A percentile compares a stretch with the other conserved stretches of the same genome.
phyloP scores from a whole-genome alignment of 305 asterid genomes.

The Solanum hybrid region DNA sequence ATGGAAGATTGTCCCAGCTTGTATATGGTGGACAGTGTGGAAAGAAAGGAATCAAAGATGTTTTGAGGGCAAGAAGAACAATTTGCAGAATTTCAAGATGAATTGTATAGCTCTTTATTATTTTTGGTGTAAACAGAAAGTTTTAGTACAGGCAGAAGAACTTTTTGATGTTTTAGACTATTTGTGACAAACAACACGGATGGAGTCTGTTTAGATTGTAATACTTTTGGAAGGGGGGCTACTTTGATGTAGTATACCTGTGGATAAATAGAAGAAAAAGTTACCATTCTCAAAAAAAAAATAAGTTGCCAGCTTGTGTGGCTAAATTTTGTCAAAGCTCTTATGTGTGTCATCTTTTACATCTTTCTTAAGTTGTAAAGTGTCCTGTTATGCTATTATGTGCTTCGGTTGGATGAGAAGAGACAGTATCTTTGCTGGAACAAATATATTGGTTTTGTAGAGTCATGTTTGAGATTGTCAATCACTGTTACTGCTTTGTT shows the following conservation, averaged over 20 bases:
- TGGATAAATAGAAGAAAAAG: background rate
- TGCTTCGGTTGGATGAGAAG: background rate
- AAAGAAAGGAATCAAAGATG: no score
- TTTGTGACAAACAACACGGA: no score
- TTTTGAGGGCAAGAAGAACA: no score
- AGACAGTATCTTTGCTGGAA: background rate
- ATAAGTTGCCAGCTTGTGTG: background rate
- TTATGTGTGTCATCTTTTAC: background rate
- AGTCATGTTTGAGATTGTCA: background rate
- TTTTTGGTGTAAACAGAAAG: no score
- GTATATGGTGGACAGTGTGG: no score
- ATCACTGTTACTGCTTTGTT: background rate
- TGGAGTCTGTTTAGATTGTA: background rate
- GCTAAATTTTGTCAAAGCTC: background rate
- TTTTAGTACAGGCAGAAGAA: no score
- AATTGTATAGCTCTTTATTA: no score
- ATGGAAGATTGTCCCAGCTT: no score
- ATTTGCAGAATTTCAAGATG: no score
- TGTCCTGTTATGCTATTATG: background rate
- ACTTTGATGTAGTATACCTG: background rate
- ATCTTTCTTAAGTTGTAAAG: background rate
- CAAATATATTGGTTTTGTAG: background rate
- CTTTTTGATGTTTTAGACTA: no score
- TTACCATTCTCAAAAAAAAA: background rate
- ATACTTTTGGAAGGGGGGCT: background rate